phyloP scores from a whole-genome alignment of 2,329 filamentous ascomycete species.

The Neurospora crassa region DNA sequence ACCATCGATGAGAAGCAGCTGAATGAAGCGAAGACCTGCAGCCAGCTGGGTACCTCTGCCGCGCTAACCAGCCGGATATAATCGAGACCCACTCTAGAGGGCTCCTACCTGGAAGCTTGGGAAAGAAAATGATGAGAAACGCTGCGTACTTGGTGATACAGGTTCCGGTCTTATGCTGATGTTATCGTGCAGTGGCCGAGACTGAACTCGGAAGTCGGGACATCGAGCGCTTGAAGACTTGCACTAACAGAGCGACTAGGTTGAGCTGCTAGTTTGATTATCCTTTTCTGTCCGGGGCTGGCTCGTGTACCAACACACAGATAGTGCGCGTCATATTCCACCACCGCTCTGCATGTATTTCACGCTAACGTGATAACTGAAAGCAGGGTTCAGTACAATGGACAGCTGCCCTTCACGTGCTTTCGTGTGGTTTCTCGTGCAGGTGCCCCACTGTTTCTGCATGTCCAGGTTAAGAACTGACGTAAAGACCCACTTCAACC shows the following conservation, averaged over 20 bases:
- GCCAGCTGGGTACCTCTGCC: background rate
- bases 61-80: background rate
- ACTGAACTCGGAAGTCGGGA: background rate
- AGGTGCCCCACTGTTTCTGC: background rate
- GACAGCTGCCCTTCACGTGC: background rate
- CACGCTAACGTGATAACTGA: background rate
- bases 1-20: background rate
- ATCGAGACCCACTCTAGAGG: background rate
- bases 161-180: background rate
- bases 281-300: background rate
- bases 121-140: too few relatives aligned
- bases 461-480: background rate
- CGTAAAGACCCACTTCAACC: background rate
- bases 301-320: background rate
- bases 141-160: background rate
- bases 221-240: background rate
- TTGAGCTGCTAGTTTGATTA: background rate
- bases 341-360: background rate
- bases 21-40: background rate
- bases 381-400: background rate
- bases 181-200: background rate
- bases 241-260: background rate
- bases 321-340: background rate
- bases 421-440: background rate
- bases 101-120: background rate